Conservation (phyloP, 495 filamentous ascomycete genomes). For the Lentithecium fluviatile region DNA sequence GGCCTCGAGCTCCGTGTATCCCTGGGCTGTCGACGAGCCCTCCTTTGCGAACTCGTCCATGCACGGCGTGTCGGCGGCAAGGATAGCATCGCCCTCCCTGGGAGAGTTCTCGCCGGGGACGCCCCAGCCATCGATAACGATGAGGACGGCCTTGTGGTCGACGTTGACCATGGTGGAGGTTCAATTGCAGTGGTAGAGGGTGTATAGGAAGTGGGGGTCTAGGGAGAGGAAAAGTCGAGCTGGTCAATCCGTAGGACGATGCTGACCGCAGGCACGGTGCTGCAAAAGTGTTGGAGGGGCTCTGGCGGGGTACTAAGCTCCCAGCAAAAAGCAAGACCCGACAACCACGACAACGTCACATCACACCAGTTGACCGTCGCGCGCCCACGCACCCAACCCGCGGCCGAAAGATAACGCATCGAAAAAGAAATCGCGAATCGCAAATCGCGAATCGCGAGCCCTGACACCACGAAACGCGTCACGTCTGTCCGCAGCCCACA, state of each 20-base stretch:
- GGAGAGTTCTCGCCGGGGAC: slow-evolving; percentile 75
- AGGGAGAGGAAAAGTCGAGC: background rate
- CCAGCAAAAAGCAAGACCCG: slow-evolving; percentile 25
- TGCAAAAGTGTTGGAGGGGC: background rate
- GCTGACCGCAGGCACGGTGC: background rate
- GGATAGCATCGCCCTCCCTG: slow-evolving; percentile 88
- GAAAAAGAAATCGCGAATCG: slow-evolving; percentile 27
- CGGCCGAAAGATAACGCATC: slow-evolving; percentile 39
- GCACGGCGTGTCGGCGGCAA: slow-evolving; percentile 82
- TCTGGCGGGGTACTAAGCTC: slow-evolving; percentile 29
- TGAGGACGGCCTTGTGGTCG: slow-evolving; percentile 90
- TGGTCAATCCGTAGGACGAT: background rate
- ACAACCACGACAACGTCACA: slow-evolving; percentile 40
- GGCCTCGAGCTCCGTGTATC: slow-evolving; percentile 86
- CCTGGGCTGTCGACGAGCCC: slow-evolving; percentile 66
- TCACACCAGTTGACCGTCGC: slow-evolving; percentile 30
- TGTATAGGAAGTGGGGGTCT: background rate
- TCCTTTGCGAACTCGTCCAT: slow-evolving; percentile 74
- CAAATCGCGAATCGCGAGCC: slow-evolving; percentile 39
- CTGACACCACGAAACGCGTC: slow-evolving; percentile 12
- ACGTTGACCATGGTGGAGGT: slow-evolving; percentile 63
- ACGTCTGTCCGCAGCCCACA: background rate
- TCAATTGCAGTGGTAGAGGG: slow-evolving; percentile 13
- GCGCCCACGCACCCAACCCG: slow-evolving; percentile 44
- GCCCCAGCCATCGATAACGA: slow-evolving; percentile 99